These are phyloP conservation scores for Bretschneidera sinensis DNA, from an alignment of 345 rosid species.

Conservation along the genomic window DNA sequence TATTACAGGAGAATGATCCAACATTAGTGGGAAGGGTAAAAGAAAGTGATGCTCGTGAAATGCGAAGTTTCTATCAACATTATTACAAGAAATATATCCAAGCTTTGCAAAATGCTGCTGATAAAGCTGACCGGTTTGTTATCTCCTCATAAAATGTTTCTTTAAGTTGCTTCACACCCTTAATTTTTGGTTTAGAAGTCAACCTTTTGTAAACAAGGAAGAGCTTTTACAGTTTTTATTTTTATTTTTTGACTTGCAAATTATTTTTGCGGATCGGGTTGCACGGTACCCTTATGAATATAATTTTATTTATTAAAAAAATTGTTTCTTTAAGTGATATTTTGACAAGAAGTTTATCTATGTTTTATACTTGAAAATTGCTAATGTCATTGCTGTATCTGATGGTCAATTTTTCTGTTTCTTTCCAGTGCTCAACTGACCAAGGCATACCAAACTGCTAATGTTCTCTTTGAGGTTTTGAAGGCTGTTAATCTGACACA, in stretches of 20 bases:
- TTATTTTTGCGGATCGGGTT: too few relatives aligned
- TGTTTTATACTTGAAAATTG: conserved; percentile 4
- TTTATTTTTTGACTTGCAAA: too few relatives aligned
- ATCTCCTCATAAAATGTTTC: conserved; percentile 4
- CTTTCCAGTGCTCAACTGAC: conserved; percentile 88
- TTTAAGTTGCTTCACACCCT: too few relatives aligned
- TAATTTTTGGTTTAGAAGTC: too few relatives aligned
- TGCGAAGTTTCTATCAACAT: conserved; percentile 88
- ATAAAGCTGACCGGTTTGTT: conserved; percentile 89
- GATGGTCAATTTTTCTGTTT: conserved; percentile 10
- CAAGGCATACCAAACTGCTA: conserved; percentile 99
- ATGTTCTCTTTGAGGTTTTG: conserved; percentile 98
- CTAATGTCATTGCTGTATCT: neutral
- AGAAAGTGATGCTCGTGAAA: conserved; percentile 89
- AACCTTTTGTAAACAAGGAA: too few relatives aligned
- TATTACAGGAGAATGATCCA: conserved; percentile 72
- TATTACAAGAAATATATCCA: conserved; percentile 82
- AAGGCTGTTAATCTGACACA: conserved; percentile 93
- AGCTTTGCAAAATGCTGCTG: conserved; percentile 86
- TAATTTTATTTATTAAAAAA: too few relatives aligned
- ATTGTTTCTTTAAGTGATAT: neutral
- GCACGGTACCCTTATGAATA: too few relatives aligned
- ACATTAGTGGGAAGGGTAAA: conserved; percentile 68
- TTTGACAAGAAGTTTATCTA: neutral
- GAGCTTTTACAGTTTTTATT: too few relatives aligned